Evolutionary conservation across 2,329 filamentous ascomycete species (phyloP), one percentile per base, ranked within the genome.

Genomic region (Hypoxylon sp.): DNA sequence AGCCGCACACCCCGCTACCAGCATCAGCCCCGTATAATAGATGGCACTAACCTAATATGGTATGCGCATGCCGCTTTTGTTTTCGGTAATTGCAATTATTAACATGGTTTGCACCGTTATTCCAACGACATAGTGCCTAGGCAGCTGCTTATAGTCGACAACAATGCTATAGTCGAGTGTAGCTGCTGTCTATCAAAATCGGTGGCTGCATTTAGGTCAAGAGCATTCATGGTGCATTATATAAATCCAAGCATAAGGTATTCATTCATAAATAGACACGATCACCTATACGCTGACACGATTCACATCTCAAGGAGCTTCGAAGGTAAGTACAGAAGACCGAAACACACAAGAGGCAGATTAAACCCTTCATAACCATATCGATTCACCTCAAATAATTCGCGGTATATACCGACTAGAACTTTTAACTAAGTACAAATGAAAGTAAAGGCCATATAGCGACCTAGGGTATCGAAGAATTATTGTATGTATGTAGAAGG

Each of bases 361-460:
- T 44, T 46, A 20, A 51, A 42, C 11, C 13, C n/a, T 22, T 55
- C 81, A 75, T 81, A 81, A 77, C 75, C 44, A 54, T 42, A 42
- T 13, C n/a, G 11, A 27, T 56, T 60, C 33, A 8, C 25, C 42
- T 60, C 22, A 59, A 61, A 40, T 17, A 59, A 14, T 55, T 37
- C 8, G 27, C 44, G 11, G 46, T 68, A 64, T 70, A 72, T 64
- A 64, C 54, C 44, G 42, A 57, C 35, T 54, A 49, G 22, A 59
- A 48, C 13, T 51, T 35, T 22, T 31, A 37, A 63, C 13, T 61
- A 72, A 55, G 20, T 68, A 70, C 67, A 70, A 33, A 60, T 61
- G 40, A 64, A 70, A 67, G 48, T 31, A 51, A 59, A 44, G 61
- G 48, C 61, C 22, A 57, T 20, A 31, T 30, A 40, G 35, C 8